Conservation (phyloP, 352 stramenopile species). For the Saprolegnia parasitica region DNA sequence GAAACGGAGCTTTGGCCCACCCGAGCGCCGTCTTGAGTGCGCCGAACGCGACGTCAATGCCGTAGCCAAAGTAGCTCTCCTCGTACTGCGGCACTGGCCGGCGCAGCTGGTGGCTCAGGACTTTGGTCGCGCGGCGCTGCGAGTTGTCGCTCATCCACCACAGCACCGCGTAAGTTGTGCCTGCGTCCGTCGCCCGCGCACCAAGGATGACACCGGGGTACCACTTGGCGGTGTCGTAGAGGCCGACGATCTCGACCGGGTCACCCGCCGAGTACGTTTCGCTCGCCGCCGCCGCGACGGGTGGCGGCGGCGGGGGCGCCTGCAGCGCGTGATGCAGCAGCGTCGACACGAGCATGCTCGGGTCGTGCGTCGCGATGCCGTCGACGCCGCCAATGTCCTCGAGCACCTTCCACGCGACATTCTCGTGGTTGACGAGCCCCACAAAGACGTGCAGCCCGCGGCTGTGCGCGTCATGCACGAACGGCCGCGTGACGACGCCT, state of each 20-base stretch:
- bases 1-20: slow-evolving; percentile 16
- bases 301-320: not conserved
- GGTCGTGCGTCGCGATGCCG: slow-evolving; percentile 8
- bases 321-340: slow-evolving; percentile 21
- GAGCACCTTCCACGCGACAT: slow-evolving; percentile 21
- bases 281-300: not conserved
- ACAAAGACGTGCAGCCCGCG: slow-evolving; percentile 25
- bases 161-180: slow-evolving; percentile 65
- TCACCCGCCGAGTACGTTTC: slow-evolving; percentile 49
- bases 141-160: slow-evolving; percentile 81
- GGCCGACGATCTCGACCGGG: slow-evolving; percentile 54
- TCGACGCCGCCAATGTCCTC: slow-evolving; percentile 21
- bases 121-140: slow-evolving; percentile 38
- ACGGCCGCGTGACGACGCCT: slow-evolving; percentile 13
- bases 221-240: slow-evolving; percentile 40
- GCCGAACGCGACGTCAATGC: slow-evolving; percentile 23
- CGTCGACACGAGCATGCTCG: slow-evolving; percentile 7
- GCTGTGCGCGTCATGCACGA: slow-evolving; percentile 17
- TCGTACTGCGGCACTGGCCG: not conserved
- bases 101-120: slow-evolving; percentile 6
- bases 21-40: slow-evolving; percentile 11
- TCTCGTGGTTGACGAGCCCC: slow-evolving; percentile 7
- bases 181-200: not conserved
- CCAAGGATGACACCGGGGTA: slow-evolving; percentile 58
- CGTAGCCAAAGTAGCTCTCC: slow-evolving; percentile 25